A percentile compares a stretch with the other conserved stretches of the same genome.
These are phyloP conservation scores for Yamadazyma laniorum DNA, from an alignment of 805 yeast species.

Conservation along the genomic window DNA sequence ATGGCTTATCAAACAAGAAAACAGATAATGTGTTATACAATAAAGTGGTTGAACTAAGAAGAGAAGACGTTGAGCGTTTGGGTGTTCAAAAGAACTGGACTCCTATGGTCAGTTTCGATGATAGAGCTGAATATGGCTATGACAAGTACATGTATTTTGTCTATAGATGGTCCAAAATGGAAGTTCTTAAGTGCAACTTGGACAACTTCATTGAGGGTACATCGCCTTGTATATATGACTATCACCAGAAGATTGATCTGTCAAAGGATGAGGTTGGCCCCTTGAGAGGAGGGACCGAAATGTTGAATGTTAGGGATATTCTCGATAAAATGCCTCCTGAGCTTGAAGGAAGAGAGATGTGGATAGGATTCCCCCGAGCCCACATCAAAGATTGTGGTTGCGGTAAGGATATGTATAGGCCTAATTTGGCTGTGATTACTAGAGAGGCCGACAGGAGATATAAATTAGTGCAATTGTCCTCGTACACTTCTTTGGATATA, in stretches of 20 bases:
- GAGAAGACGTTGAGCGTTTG: slow-evolving; percentile 11
- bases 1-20: slow-evolving; percentile 16
- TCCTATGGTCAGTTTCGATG: slow-evolving; percentile 30
- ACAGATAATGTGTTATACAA: slow-evolving; percentile 17
- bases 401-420: slow-evolving; percentile 38
- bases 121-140: slow-evolving; percentile 20
- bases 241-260: slow-evolving; percentile 12
- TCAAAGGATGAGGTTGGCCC: slow-evolving; percentile 25
- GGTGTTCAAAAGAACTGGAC: slow-evolving; percentile 39
- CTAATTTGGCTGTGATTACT: slow-evolving; percentile 33
- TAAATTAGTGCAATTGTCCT: slow-evolving; percentile 29
- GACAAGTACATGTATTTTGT: slow-evolving; percentile 31
- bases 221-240: slow-evolving; percentile 12
- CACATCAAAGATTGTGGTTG: slow-evolving; percentile 40
- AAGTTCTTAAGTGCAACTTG: slow-evolving; percentile 16
- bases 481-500: slow-evolving; percentile 29
- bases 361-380: slow-evolving; percentile 42
- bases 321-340: slow-evolving; percentile 14
- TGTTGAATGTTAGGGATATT: slow-evolving; percentile 23
- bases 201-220: slow-evolving; percentile 12
- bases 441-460: slow-evolving; percentile 16
- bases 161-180: slow-evolving; percentile 28
- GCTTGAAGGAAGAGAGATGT: slow-evolving; percentile 26
- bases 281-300: slow-evolving; percentile 37
- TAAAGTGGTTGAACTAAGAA: slow-evolving; percentile 20